Conservation (phyloP, 805 yeast genomes). For the Hemisphaericaspora nanyangensis region DNA sequence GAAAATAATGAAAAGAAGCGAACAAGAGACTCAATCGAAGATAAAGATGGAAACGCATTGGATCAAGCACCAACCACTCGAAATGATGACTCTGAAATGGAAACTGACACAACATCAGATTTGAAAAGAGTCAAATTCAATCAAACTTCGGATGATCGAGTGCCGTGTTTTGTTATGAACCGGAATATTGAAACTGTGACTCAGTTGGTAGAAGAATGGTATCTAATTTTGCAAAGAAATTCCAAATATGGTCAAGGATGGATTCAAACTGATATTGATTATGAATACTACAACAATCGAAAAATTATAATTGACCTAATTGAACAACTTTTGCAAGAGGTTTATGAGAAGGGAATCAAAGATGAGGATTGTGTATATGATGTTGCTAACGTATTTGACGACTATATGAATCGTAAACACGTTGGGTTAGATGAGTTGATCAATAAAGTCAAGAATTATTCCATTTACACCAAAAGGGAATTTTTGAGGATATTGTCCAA, state of each 20-base stretch:
- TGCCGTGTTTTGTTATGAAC: constrained; percentile 22
- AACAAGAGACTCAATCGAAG: not conserved
- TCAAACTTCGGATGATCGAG: not conserved
- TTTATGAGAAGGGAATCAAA: constrained; percentile 19
- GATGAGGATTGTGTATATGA: constrained; percentile 64
- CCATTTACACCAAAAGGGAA: constrained; percentile 92
- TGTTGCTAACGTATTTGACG: constrained; percentile 6
- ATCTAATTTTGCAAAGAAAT: constrained; percentile 37
- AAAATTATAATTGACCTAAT: constrained; percentile 34
- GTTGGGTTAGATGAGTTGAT: constrained; percentile 57
- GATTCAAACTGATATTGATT: constrained; percentile 75
- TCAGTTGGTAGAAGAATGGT: constrained; percentile 38
- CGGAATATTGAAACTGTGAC: constrained; percentile 34
- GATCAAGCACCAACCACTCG: not conserved
- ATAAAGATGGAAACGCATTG: not conserved
- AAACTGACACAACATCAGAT: not conserved
- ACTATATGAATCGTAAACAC: constrained; percentile 6
- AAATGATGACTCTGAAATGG: not conserved
- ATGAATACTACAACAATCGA: constrained; percentile 39
- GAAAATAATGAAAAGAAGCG: not conserved
- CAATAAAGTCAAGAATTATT: constrained; percentile 84
- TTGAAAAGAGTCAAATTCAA: not conserved
- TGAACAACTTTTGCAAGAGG: constrained; percentile 51
- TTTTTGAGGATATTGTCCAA: constrained; percentile 33
- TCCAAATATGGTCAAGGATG: constrained; percentile 37